Evolutionary conservation across 257 asterid genomes (phyloP).

Genomic region (Perilla frutescens): DNA sequence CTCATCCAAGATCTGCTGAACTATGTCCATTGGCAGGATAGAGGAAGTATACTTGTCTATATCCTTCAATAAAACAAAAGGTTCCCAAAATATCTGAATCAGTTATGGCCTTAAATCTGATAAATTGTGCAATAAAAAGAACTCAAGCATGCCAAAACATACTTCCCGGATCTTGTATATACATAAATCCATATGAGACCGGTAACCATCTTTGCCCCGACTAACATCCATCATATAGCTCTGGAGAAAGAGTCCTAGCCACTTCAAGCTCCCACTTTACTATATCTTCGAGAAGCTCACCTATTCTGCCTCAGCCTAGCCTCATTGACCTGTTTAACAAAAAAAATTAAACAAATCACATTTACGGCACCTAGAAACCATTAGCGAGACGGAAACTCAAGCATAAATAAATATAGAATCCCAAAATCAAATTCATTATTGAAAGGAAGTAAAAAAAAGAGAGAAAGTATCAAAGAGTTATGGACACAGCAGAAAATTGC

Average conservation of each 20-base stretch:
- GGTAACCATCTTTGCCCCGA: conserved; percentile 58
- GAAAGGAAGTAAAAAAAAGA: too few species aligned
- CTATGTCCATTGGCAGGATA: conserved; percentile 71
- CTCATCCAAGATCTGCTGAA: conserved; percentile 85
- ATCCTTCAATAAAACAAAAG: conserved; percentile 57
- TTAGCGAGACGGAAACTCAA: too few species aligned
- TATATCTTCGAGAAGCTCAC: conserved; percentile 70
- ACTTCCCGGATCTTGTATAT: conserved; percentile 70
- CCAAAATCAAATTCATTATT: too few species aligned
- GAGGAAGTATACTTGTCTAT: conserved; percentile 60
- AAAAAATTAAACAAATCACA: too few species aligned
- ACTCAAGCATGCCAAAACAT: conserved; percentile 34
- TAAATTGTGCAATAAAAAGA: conserved; percentile 6
- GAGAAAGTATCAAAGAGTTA: too few species aligned
- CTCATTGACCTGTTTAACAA: conserved; percentile 66
- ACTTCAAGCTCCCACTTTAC: conserved; percentile 89
- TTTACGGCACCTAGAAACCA: too few species aligned
- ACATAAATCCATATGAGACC: conserved; percentile 84
- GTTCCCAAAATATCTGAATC: conserved; percentile 6
- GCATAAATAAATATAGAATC: too few species aligned
- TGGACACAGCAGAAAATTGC: too few species aligned
- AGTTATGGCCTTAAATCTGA: neutral
- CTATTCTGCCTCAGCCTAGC: conserved; percentile 55
- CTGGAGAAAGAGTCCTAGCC: conserved; percentile 75
- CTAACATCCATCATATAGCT: conserved; percentile 52